Conservation (phyloP, 257 asterid species). For the Jacaranda mimosifolia region DNA sequence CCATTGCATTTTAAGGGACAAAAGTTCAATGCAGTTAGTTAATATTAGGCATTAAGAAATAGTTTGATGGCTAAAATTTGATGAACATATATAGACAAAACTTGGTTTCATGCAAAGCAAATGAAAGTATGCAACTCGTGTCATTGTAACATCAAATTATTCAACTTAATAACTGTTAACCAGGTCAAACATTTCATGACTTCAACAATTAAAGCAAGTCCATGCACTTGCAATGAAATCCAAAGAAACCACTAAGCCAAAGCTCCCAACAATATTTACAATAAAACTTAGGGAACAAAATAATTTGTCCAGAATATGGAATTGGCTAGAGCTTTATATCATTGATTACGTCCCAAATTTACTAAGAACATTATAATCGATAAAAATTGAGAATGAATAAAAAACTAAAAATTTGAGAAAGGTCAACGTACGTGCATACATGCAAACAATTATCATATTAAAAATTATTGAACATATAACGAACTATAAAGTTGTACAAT, state of each 20-base stretch:
- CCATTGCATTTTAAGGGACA: background rate
- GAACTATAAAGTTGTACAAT: background rate
- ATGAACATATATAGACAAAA: background rate
- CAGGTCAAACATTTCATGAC: background rate
- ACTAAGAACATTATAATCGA: background rate
- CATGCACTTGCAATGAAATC: constrained; percentile 12
- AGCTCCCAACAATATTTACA: background rate
- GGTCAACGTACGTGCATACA: background rate
- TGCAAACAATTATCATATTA: background rate
- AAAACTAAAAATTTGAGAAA: background rate
- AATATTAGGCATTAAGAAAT: background rate
- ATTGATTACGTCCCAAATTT: background rate
- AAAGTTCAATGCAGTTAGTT: background rate
- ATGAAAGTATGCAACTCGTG: background rate
- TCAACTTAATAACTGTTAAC: background rate
- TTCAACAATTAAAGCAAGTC: background rate
- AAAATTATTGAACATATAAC: background rate
- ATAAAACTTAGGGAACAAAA: background rate
- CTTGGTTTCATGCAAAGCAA: background rate
- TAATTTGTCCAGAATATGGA: background rate
- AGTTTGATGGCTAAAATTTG: background rate
- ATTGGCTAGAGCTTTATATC: background rate
- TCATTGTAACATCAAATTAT: background rate
- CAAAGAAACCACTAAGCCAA: background rate
- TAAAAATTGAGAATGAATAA: background rate